phyloP scores from a whole-genome alignment of 140 eudicot species.

The Stevia rebaudiana region DNA sequence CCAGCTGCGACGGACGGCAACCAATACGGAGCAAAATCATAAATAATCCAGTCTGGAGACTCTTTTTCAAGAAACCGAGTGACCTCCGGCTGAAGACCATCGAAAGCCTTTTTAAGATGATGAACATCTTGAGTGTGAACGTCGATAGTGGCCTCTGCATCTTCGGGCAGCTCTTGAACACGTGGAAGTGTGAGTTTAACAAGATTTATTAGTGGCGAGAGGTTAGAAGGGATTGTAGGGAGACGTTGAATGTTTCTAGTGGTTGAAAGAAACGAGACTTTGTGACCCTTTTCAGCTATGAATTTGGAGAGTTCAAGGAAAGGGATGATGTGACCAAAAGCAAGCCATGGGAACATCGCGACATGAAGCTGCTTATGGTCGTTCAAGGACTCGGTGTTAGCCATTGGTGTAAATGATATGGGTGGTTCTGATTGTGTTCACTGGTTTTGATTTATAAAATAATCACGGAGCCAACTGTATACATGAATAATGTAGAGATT shows the following conservation, averaged over 20 bases:
- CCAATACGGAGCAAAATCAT: slow-evolving; percentile 50
- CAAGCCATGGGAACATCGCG: background rate
- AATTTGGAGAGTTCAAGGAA: background rate
- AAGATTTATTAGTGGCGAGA: slow-evolving; percentile 16
- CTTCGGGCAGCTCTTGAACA: slow-evolving; percentile 16
- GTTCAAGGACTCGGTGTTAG: background rate
- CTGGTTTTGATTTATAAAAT: no score
- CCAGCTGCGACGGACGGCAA: slow-evolving; percentile 30
- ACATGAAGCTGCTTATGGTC: slow-evolving; percentile 1
- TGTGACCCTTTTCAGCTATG: slow-evolving; percentile 35
- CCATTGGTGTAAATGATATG: background rate
- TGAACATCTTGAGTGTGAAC: background rate
- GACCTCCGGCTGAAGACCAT: slow-evolving; percentile 36
- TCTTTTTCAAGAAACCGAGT: slow-evolving; percentile 25
- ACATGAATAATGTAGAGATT: no score
- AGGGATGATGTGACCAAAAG: slow-evolving; percentile 11
- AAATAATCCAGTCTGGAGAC: slow-evolving; percentile 46
- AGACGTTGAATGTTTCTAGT: background rate
- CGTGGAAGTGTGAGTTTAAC: slow-evolving; percentile 31
- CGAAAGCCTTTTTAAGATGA: slow-evolving; percentile 9
- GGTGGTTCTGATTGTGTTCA: no score
- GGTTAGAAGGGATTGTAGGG: slow-evolving; percentile 13
- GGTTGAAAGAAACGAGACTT: background rate
- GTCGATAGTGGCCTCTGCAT: slow-evolving; percentile 48
- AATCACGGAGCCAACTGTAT: no score